Conservation (phyloP, 2,329 filamentous ascomycete genomes). For the Diplodia seriata region DNA sequence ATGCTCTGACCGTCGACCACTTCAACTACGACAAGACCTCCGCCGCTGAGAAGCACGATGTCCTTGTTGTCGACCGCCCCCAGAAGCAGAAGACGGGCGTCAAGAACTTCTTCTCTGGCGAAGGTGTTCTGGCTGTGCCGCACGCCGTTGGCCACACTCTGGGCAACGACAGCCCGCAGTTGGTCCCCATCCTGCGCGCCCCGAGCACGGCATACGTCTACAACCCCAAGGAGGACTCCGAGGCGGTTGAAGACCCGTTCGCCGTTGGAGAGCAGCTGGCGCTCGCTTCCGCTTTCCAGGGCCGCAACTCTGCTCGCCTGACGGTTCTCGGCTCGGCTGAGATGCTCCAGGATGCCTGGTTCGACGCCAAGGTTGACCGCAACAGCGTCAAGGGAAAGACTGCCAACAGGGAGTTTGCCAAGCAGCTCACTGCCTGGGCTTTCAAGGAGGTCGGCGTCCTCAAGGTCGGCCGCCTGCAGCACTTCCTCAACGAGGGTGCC, state of each 20-base stretch:
- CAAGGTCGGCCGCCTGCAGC: conserved; percentile 81
- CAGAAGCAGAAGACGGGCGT: conserved; percentile 69
- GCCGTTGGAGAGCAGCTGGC: conserved; percentile 83
- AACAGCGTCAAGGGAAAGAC: conserved; percentile 67
- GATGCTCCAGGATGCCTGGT: conserved; percentile 87
- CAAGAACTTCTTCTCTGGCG: conserved; percentile 77
- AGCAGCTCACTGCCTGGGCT: conserved; percentile 87
- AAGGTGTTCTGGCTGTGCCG: conserved; percentile 79
- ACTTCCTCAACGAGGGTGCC: conserved; percentile 66
- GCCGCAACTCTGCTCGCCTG: conserved; percentile 90
- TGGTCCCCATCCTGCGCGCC: conserved; percentile 82
- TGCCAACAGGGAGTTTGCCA: conserved; percentile 83
- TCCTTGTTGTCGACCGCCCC: conserved; percentile 78
- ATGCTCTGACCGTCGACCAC: conserved; percentile 87
- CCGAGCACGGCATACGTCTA: conserved; percentile 89
- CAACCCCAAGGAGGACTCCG: conserved; percentile 85
- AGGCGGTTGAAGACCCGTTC: conserved; percentile 79
- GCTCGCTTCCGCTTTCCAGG: conserved; percentile 86
- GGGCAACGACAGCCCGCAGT: conserved; percentile 74
- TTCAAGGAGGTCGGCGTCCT: conserved; percentile 94
- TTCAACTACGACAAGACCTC: conserved; percentile 87
- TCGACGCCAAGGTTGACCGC: conserved; percentile 76
- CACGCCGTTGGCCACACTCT: conserved; percentile 80
- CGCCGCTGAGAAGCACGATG: conserved; percentile 84
- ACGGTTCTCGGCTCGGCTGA: conserved; percentile 85